Conservation (phyloP, 768 basidiomycete genomes). For the Naganishia randhawae region DNA sequence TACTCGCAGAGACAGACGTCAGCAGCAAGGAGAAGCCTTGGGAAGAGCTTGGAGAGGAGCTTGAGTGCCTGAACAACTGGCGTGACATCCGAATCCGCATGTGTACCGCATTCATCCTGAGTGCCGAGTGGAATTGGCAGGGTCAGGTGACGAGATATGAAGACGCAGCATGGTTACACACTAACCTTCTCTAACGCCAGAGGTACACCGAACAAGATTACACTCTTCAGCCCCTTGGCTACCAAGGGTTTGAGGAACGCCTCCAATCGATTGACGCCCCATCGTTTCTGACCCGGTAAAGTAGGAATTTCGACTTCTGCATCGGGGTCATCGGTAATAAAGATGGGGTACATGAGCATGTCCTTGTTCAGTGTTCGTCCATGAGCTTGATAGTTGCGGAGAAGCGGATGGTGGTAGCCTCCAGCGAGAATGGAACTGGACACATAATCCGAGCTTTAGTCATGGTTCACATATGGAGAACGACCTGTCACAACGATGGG, state of each 20-base stretch:
- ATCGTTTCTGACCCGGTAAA: constrained; percentile 81
- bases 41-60: constrained; percentile 71
- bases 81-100: constrained; percentile 82
- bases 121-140: no score
- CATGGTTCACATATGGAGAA: not conserved
- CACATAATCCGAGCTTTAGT: not conserved
- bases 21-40: constrained; percentile 78
- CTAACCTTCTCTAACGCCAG: constrained; percentile 69
- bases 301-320: constrained; percentile 71
- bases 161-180: constrained; percentile 11
- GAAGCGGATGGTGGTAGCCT: constrained; percentile 86
- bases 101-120: constrained; percentile 75
- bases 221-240: constrained; percentile 79
- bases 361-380: constrained; percentile 56
- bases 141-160: not conserved
- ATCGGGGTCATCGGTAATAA: constrained; percentile 90
- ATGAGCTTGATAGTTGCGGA: constrained; percentile 80
- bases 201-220: constrained; percentile 93
- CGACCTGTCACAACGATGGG: not conserved
- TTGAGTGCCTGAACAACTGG: constrained; percentile 92
- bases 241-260: constrained; percentile 82
- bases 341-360: constrained; percentile 99
- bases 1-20: constrained; percentile 99
- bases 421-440: constrained; percentile 58
- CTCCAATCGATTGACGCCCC: constrained; percentile 92